These are phyloP conservation scores for Podaxis carcinomalis DNA, from an alignment of 768 basidiomycete species.

Conservation along the genomic window DNA sequence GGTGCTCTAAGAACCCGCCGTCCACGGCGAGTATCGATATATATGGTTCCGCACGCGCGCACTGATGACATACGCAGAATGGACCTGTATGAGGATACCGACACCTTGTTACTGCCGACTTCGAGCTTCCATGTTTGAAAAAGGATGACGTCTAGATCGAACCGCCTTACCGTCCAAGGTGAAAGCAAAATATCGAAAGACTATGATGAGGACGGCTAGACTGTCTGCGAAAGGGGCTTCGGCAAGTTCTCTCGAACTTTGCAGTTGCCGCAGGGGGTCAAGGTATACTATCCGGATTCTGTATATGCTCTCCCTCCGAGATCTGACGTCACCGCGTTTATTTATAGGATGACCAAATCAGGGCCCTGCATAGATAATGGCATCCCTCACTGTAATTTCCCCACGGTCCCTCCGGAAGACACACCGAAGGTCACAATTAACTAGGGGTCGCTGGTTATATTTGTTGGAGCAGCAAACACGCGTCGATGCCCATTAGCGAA, in stretches of 20 bases:
- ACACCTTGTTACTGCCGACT: conserved; percentile 40
- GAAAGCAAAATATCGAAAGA: conserved; percentile 29
- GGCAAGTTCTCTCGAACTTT: conserved; percentile 49
- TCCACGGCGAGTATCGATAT: background rate
- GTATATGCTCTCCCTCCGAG: background rate
- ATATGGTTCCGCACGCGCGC: background rate
- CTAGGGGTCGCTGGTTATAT: background rate
- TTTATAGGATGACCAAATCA: conserved; percentile 38
- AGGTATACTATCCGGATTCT: conserved; percentile 25
- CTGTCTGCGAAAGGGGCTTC: conserved; percentile 40
- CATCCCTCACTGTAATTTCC: conserved; percentile 43
- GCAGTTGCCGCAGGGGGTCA: conserved; percentile 44
- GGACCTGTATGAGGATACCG: background rate
- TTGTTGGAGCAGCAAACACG: too few relatives aligned
- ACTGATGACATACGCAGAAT: background rate
- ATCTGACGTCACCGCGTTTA: background rate
- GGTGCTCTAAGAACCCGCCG: background rate
- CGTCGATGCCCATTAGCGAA: too few relatives aligned
- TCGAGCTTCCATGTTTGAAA: conserved; percentile 52
- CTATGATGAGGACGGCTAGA: conserved; percentile 31
- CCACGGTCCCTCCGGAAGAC: conserved; percentile 36
- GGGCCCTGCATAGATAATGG: conserved; percentile 42
- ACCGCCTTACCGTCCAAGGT: conserved; percentile 44
- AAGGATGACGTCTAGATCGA: conserved; percentile 43
- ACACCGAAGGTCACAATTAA: conserved; percentile 36